These are phyloP conservation scores for Pichia manshurica DNA, from an alignment of 805 yeast species.

Conservation along the genomic window DNA sequence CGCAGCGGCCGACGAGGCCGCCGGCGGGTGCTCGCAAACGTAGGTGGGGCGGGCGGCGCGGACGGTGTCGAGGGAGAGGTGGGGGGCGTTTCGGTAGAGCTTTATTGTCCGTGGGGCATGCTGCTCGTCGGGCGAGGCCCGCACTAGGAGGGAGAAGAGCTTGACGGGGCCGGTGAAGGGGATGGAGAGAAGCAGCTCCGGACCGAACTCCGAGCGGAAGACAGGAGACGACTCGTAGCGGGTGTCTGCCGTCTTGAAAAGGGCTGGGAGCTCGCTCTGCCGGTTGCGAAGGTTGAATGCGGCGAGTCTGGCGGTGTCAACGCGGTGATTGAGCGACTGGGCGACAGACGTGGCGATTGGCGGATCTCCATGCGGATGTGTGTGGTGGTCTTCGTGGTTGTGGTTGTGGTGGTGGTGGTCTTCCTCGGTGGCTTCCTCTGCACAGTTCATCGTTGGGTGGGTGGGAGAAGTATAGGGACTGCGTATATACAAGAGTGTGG, in stretches of 20 bases:
- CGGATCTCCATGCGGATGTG: conserved; percentile 39
- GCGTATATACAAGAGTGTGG: neutral
- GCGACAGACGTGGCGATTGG: conserved; percentile 67
- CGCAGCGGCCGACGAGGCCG: neutral
- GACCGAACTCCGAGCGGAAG: conserved; percentile 65
- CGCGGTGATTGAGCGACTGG: conserved; percentile 58
- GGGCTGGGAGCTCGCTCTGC: conserved; percentile 40
- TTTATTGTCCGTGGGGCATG: conserved; percentile 68
- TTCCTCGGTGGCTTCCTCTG: conserved; percentile 1
- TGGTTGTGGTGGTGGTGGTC: conserved; percentile 13
- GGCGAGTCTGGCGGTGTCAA: conserved; percentile 53
- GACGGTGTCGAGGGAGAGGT: conserved; percentile 68
- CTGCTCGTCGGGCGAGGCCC: conserved; percentile 38
- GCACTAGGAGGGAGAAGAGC: conserved; percentile 63
- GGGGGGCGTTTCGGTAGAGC: conserved; percentile 63
- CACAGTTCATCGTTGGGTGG: conserved; percentile 3
- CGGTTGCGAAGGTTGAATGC: conserved; percentile 59
- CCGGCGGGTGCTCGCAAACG: neutral
- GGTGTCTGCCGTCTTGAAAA: conserved; percentile 49
- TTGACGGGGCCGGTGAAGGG: conserved; percentile 68
- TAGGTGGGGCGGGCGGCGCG: conserved; percentile 21
- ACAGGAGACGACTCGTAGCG: conserved; percentile 40
- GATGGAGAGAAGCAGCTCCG: conserved; percentile 67
- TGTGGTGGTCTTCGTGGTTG: conserved; percentile 16
- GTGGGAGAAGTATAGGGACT: too few species aligned